Percentiles rank a stretch among this genome's conserved stretches.
These are phyloP conservation scores for Penicillium nucicola DNA, from an alignment of 495 filamentous ascomycete species.

Conservation along the genomic window DNA sequence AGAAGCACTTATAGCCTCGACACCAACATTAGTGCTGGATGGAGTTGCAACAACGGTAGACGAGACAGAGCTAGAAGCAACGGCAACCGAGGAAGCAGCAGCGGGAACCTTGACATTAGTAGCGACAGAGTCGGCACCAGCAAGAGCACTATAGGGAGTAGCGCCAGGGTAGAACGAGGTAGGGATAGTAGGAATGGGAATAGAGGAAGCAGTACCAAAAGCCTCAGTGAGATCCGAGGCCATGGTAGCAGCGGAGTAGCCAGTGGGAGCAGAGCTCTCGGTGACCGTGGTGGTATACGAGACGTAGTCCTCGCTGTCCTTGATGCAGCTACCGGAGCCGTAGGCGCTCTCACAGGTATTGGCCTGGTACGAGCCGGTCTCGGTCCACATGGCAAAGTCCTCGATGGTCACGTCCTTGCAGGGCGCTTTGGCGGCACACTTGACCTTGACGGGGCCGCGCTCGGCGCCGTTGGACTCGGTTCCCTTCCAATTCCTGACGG, in stretches of 20 bases:
- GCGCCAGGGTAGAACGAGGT: constrained; percentile 52
- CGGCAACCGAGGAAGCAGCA: too few species aligned
- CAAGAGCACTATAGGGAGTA: constrained; percentile 31
- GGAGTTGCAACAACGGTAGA: too few species aligned
- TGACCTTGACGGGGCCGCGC: constrained; percentile 50
- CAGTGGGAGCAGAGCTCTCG: constrained; percentile 36
- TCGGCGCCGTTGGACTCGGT: constrained; percentile 46
- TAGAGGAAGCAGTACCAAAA: constrained; percentile 42
- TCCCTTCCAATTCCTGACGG: constrained; percentile 56
- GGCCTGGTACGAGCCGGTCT: constrained; percentile 39
- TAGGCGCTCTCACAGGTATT: constrained; percentile 51
- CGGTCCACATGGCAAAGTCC: constrained; percentile 61
- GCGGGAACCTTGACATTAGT: too few species aligned
- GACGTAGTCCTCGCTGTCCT: constrained; percentile 19
- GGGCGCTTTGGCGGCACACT: constrained; percentile 45
- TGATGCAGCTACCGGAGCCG: constrained; percentile 46
- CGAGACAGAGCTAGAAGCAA: too few species aligned
- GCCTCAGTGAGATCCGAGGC: constrained; percentile 37
- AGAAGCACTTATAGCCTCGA: too few species aligned
- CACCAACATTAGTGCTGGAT: too few species aligned
- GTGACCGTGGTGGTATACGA: constrained; percentile 34
- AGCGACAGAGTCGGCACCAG: too few species aligned
- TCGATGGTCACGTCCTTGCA: constrained; percentile 51
- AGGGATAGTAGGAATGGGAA: constrained; percentile 55
- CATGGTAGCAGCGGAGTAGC: constrained; percentile 51